phyloP scores from a whole-genome alignment of 2,329 filamentous ascomycete species.

The Drechslera avenae region DNA sequence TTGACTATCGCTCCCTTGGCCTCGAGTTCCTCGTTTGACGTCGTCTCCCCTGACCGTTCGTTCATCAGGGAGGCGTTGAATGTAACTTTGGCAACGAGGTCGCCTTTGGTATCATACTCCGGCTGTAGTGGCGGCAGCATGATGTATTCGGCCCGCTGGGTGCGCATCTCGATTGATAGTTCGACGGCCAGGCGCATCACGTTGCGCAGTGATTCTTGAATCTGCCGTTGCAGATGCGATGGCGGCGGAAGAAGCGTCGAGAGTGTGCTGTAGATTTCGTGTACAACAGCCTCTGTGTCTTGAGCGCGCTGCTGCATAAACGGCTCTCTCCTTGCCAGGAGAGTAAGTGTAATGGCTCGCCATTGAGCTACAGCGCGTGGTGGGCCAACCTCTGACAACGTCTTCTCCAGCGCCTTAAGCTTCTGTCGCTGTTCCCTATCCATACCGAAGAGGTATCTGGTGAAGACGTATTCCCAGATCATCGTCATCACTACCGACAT shows the following conservation, averaged over 20 bases:
- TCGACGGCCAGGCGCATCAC: conserved; percentile 89
- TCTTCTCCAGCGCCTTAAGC: conserved; percentile 93
- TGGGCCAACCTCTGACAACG: conserved; percentile 82
- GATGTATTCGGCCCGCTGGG: conserved; percentile 94
- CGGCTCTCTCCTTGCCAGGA: conserved; percentile 78
- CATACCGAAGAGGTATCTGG: conserved; percentile 97
- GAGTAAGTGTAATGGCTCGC: conserved; percentile 91
- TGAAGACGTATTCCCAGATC: conserved; percentile 99
- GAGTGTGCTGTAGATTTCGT: conserved; percentile 85
- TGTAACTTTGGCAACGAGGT: conserved; percentile 81
- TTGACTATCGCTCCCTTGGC: conserved; percentile 77
- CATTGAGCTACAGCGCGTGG: conserved; percentile 90
- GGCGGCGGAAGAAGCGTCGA: conserved; percentile 86
- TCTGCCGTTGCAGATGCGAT: conserved; percentile 75
- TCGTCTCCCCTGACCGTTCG: conserved; percentile 75
- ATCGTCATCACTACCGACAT: conserved; percentile 99
- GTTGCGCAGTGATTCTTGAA: conserved; percentile 81
- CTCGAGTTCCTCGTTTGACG: conserved; percentile 80
- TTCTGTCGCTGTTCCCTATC: conserved; percentile 97
- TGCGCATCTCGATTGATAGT: conserved; percentile 95
- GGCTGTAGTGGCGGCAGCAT: conserved; percentile 96
- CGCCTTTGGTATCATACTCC: conserved; percentile 91
- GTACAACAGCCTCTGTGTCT: conserved; percentile 94
- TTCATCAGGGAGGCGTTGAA: conserved; percentile 97
- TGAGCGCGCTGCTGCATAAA: conserved; percentile 83